These are phyloP conservation scores for Raffaelea ambrosiae DNA, from an alignment of 2,329 filamentous ascomycete genomes.

Conservation along the genomic window DNA sequence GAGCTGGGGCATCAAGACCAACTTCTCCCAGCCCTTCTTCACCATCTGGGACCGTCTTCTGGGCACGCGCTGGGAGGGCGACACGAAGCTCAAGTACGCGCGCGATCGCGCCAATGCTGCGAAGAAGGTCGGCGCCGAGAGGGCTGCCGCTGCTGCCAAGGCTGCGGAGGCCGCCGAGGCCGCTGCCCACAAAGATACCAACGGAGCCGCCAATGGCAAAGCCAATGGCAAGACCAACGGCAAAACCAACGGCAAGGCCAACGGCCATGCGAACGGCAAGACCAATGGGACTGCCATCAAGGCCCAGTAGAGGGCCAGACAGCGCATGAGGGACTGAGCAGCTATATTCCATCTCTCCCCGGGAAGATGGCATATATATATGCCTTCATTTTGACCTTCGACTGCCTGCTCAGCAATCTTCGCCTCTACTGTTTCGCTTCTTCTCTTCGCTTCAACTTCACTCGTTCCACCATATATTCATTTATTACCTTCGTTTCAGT, in stretches of 20 bases:
- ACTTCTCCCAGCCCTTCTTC: conserved; percentile 87
- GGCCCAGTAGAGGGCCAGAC: neutral
- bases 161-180: neutral
- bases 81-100: conserved; percentile 33
- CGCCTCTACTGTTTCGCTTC: neutral
- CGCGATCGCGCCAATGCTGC: conserved; percentile 31
- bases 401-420: neutral
- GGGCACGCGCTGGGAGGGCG: conserved; percentile 75
- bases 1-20: conserved; percentile 97
- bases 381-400: neutral
- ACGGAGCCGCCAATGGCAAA: neutral
- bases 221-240: neutral
- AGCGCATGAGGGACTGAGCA: neutral
- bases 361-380: neutral
- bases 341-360: neutral
- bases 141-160: conserved; percentile 7
- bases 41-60: conserved; percentile 87
- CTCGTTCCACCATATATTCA: neutral
- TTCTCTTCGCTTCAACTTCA: neutral
- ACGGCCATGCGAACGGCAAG: too few species aligned
- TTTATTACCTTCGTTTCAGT: conserved; percentile 5
- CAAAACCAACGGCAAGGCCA: neutral
- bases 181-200: neutral
- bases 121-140: conserved; percentile 18
- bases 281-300: neutral